Percentiles rank a stretch among this genome's conserved stretches.
phyloP scores from a whole-genome alignment of 805 yeast species.

The Kuraishia hungarica region DNA sequence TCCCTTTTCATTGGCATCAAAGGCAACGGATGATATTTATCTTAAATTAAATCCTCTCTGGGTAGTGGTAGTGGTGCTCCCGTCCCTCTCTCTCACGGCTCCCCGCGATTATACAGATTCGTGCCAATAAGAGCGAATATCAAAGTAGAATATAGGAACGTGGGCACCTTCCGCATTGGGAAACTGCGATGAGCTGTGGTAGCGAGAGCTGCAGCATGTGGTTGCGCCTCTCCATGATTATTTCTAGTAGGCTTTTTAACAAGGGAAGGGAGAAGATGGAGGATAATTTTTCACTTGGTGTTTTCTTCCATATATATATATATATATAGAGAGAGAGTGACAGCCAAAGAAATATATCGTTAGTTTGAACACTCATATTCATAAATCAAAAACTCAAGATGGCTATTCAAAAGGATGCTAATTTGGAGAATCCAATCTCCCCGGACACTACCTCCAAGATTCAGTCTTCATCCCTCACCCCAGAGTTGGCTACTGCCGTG shows the following conservation, averaged over 20 bases:
- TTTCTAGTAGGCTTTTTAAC: not conserved
- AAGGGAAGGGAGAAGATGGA: not conserved
- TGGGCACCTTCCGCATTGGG: not conserved
- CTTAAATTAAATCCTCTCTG: too few relatives aligned
- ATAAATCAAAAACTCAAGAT: conserved; percentile 4
- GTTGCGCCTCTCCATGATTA: not conserved
- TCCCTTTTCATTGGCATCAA: too few relatives aligned
- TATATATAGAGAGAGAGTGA: not conserved
- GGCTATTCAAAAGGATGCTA: conserved; percentile 38
- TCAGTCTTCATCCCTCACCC: conserved; percentile 37
- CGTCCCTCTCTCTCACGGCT: too few relatives aligned
- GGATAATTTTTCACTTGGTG: not conserved
- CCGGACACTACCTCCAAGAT: conserved; percentile 43
- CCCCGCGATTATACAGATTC: not conserved
- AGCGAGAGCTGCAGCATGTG: not conserved
- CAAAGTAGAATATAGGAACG: not conserved
- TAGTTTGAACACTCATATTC: not conserved
- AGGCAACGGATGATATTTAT: too few relatives aligned
- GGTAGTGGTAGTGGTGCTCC: too few relatives aligned
- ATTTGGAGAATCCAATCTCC: conserved; percentile 48
- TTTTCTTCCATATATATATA: not conserved
- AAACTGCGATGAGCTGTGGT: not conserved
- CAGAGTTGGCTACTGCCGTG: conserved; percentile 52
- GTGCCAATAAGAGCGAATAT: not conserved
- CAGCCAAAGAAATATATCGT: not conserved